Evolutionary conservation across 2,329 filamentous ascomycete species (phyloP), one percentile per base, ranked within the genome.

Genomic region (Diaporthe sp.): DNA sequence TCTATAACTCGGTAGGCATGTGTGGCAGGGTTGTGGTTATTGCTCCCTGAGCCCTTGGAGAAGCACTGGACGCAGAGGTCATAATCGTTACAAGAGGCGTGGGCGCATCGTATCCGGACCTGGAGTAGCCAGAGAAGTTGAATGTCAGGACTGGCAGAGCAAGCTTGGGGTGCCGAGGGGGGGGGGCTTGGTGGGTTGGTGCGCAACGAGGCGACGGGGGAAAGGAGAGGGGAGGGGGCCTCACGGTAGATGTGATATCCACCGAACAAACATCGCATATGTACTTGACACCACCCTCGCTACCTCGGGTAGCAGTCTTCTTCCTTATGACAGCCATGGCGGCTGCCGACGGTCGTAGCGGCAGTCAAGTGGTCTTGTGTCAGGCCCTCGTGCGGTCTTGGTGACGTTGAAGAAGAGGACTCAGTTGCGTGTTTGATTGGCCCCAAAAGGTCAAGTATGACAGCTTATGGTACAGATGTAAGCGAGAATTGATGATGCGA

Each of bases 1-100:
- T 99, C 97, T 77, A 99, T 98, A 44, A 99, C 97, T 76, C 94
- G 93, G 83, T 93, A 99, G 19, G 94, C 88, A 84, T 99, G 97
- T 17, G 94, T 94, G 7, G 92, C 89, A 10, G 97, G 96, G 78
- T 97, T 92, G 83, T 99, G 97, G 72, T 94, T 92, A 79, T 94
- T 94, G 76, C 94, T 94, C 59, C 90, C 88, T 79, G 94, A 91
- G 77, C 95, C 96, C 77, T 93, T 92, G 44, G 94, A 90, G 83
- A 99, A 99, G 84, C 97, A 99, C 71, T 94, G 93, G 50, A 99
- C 97, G 82, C 97, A 99, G 70, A 99, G 92, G 82, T 99, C 97
- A 83, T 98, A 99, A 80, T 99, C 97, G 81, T 93, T 93, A 83
- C 97, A 99, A 71, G 90, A 88, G 70, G 91, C 82, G 81, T 95